These are phyloP conservation scores for Solanum arcanum DNA, from an alignment of 257 asterid genomes.

Conservation along the genomic window DNA sequence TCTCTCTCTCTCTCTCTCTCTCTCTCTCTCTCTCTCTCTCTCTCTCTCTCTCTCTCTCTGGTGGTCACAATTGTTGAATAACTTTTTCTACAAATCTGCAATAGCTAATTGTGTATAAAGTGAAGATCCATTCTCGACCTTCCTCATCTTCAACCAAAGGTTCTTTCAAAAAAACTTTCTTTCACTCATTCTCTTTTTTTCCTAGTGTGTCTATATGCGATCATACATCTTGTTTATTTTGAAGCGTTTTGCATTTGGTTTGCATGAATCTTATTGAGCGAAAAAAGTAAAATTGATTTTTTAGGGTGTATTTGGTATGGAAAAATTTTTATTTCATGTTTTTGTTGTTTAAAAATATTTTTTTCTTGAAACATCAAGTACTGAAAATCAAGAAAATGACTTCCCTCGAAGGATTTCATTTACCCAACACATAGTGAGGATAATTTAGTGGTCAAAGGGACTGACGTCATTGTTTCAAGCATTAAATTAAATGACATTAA, in stretches of 20 bases:
- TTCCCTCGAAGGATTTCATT: background rate
- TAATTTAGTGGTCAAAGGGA: background rate
- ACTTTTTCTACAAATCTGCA: background rate
- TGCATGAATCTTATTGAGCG: background rate
- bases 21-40: background rate
- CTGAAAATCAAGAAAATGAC: background rate
- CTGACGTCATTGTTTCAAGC: background rate
- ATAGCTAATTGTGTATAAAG: background rate
- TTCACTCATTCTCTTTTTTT: background rate
- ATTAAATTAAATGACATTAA: background rate
- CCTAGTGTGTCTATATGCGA: background rate
- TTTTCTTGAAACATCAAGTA: background rate
- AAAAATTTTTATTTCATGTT: background rate
- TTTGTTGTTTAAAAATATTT: background rate
- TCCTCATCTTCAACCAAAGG: background rate
- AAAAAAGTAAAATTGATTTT: background rate
- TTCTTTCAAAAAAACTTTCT: background rate
- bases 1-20: no score
- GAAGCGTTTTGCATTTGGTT: background rate
- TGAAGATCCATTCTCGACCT: background rate
- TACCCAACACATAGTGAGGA: background rate
- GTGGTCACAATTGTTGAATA: background rate
- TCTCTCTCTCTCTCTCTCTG: background rate
- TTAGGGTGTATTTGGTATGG: background rate
- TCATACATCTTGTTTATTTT: background rate